A percentile compares a stretch with the other conserved stretches of the same genome.
phyloP scores from a whole-genome alignment of 495 filamentous ascomycete genomes.

The Talaromyces stipitatus region DNA sequence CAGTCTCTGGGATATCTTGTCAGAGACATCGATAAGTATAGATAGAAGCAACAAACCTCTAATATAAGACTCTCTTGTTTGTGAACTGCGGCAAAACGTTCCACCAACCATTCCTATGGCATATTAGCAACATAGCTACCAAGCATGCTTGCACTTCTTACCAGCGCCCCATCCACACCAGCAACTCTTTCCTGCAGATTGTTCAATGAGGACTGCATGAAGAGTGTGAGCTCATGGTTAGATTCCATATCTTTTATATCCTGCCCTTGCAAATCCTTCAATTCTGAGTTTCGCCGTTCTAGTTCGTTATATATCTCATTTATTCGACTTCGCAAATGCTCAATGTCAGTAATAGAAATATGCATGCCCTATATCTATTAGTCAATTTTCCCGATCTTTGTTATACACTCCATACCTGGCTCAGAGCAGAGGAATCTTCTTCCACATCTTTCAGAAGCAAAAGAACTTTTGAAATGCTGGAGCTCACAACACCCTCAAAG shows the following conservation, averaged over 20 bases:
- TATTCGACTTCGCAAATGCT: constrained; percentile 22
- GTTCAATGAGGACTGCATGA: constrained; percentile 18
- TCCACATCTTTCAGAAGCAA: constrained; percentile 18
- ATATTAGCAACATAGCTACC: constrained; percentile 5
- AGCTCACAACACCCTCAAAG: constrained; percentile 21
- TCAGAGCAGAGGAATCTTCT: constrained; percentile 18
- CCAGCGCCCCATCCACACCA: constrained; percentile 12
- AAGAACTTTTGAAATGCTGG: constrained; percentile 13
- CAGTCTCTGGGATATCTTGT: constrained; percentile 18
- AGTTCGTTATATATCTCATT: constrained; percentile 26
- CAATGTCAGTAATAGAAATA: constrained; percentile 21
- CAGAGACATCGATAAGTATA: not conserved
- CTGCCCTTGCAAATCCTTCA: constrained; percentile 6
- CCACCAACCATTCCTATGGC: constrained; percentile 25
- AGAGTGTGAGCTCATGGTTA: constrained; percentile 23
- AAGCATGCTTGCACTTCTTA: constrained; percentile 9
- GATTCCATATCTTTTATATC: constrained; percentile 18
- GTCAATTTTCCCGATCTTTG: not conserved
- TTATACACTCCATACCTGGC: constrained; percentile 18
- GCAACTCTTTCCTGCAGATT: constrained; percentile 24
- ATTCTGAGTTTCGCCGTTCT: constrained; percentile 16
- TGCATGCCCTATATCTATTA: constrained; percentile 25
- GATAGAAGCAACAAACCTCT: constrained; percentile 18
- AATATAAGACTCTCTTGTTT: constrained; percentile 25
- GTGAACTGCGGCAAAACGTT: constrained; percentile 19